Percentiles rank a stretch among this genome's conserved stretches.
Evolutionary conservation across 2,329 filamentous ascomycete genomes (phyloP).

Genomic region (Canariomyces notabilis): DNA sequence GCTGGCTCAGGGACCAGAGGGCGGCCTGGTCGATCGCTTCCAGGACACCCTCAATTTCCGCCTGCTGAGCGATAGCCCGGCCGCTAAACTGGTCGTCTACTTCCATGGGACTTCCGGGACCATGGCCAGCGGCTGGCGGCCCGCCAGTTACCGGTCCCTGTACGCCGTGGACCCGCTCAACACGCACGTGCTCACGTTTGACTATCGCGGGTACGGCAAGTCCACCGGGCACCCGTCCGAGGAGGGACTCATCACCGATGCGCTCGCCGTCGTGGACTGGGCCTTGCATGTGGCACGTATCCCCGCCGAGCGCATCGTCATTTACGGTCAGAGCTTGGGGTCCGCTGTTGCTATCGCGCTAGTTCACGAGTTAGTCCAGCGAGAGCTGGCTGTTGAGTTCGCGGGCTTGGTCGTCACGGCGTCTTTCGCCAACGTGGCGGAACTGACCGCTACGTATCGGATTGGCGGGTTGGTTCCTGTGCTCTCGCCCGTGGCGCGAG

Average conservation of each 20-base stretch:
- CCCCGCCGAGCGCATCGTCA: constrained; percentile 49
- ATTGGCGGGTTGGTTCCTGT: constrained; percentile 51
- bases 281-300: constrained; percentile 47
- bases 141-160: constrained; percentile 51
- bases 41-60: constrained; percentile 35
- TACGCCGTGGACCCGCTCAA: constrained; percentile 45
- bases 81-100: constrained; percentile 41
- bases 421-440: constrained; percentile 50
- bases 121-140: constrained; percentile 49
- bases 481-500: constrained; percentile 44
- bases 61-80: constrained; percentile 41
- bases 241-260: constrained; percentile 49
- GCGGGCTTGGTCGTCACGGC: constrained; percentile 52
- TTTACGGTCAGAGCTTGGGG: constrained; percentile 57
- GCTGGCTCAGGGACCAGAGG: constrained; percentile 31
- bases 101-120: constrained; percentile 55
- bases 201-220: constrained; percentile 57
- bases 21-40: constrained; percentile 33
- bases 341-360: constrained; percentile 39
- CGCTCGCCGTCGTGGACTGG: constrained; percentile 48
- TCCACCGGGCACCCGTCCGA: constrained; percentile 52
- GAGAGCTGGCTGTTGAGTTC: constrained; percentile 35
- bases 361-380: constrained; percentile 28
- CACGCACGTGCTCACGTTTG: constrained; percentile 54
- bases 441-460: constrained; percentile 52